These are phyloP conservation scores for Neofusicoccum sp. DNA, from an alignment of 2,329 filamentous ascomycete genomes.

Conservation along the genomic window DNA sequence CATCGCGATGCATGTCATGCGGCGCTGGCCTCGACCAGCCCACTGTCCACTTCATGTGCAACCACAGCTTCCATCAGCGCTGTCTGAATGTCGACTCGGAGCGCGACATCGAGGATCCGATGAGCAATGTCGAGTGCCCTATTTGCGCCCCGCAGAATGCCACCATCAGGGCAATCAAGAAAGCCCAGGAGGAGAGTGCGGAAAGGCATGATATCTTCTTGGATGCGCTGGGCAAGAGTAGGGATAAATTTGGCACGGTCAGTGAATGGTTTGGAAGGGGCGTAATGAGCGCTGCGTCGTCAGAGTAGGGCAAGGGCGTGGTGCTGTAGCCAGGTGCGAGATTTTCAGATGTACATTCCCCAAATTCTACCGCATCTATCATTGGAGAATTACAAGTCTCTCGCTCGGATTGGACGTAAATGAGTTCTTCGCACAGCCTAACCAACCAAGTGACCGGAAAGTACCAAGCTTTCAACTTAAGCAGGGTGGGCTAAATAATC, in stretches of 20 bases:
- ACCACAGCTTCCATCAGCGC: slow-evolving; percentile 92
- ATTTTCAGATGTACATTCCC: neutral
- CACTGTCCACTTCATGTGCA: slow-evolving; percentile 93
- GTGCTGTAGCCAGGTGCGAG: neutral
- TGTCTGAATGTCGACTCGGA: slow-evolving; percentile 65
- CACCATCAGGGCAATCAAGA: slow-evolving; percentile 82
- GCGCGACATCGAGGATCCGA: slow-evolving; percentile 58
- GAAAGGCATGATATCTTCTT: slow-evolving; percentile 87
- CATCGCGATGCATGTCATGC: slow-evolving; percentile 83
- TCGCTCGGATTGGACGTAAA: no score
- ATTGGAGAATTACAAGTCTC: no score
- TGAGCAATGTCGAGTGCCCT: slow-evolving; percentile 70
- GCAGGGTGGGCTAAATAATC: no score
- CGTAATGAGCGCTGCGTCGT: slow-evolving; percentile 62
- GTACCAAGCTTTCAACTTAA: no score
- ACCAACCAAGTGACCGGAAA: no score
- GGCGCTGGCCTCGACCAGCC: slow-evolving; percentile 77
- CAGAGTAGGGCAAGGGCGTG: neutral
- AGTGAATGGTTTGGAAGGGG: slow-evolving; percentile 94
- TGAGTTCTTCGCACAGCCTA: no score
- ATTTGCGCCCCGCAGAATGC: slow-evolving; percentile 81
- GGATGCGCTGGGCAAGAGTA: slow-evolving; percentile 71
- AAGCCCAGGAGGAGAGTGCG: slow-evolving; percentile 81
- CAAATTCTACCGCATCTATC: no score
- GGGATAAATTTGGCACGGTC: slow-evolving; percentile 84